Percentiles rank a stretch among this genome's conserved stretches.
Evolutionary conservation across 257 asterid genomes (phyloP).

Genomic region (Paulownia fortunei): DNA sequence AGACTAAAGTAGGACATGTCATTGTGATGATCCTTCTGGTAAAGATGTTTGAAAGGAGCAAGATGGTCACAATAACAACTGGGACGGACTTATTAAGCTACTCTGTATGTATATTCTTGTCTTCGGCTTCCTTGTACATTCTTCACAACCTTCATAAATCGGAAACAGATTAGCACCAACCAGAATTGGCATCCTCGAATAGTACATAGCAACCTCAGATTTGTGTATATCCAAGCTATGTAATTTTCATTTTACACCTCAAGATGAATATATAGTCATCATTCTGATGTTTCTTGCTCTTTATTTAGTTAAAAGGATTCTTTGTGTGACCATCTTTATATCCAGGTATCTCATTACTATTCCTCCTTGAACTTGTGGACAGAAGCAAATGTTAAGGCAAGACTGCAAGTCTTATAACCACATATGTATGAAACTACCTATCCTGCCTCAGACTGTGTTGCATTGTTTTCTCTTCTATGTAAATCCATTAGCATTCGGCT

Average conservation of each 20-base stretch:
- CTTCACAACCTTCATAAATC: conserved; percentile 82
- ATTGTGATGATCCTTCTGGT: conserved; percentile 96
- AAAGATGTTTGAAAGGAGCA: conserved; percentile 98
- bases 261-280: not conserved
- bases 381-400: not conserved
- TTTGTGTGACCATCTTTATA: too few species aligned
- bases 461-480: too few species aligned
- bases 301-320: too few species aligned
- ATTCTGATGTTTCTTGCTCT: not conserved
- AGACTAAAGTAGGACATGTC: conserved; percentile 95
- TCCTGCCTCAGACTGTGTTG: too few species aligned
- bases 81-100: conserved; percentile 87
- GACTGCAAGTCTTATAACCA: not conserved
- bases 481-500: too few species aligned
- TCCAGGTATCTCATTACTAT: too few species aligned
- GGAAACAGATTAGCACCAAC: conserved; percentile 37
- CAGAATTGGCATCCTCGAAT: not conserved
- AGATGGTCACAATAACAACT: conserved; percentile 86
- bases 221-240: not conserved
- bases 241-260: not conserved
- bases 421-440: not conserved
- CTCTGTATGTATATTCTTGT: conserved; percentile 81
- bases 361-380: too few species aligned
- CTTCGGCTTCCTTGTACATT: conserved; percentile 91
- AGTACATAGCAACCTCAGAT: not conserved